Evolutionary conservation across 352 stramenopile genomes (phyloP), one percentile per base, ranked within the genome.

Genomic region (Pseudoperonospora humuli): DNA sequence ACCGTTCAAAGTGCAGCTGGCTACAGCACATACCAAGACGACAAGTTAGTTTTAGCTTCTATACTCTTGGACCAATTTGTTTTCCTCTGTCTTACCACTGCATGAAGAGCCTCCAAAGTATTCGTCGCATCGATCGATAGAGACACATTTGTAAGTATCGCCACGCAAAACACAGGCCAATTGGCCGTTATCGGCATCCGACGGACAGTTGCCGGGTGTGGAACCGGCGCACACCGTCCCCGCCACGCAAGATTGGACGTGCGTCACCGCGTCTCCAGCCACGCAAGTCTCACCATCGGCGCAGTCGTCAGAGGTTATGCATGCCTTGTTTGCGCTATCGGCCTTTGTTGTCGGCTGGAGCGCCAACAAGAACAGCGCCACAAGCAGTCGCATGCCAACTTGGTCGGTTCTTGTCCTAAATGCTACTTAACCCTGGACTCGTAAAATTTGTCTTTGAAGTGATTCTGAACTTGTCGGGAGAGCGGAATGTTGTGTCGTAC

Each of bases 141-240:
- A 84, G 33, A 92, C 66, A 38, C 80, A 92, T 53, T 89, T 87
- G 70, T 88, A 90, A 43, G 88, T 75, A 18, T 71, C 73, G 21
- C 59, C 31, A 24, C 51, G 67, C 65, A 57, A 66, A 33, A 88
- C 83, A 50, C 80, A 92, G 33, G 75, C 70, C 32, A 92, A 51
- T 45, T 86, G 70, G 6, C 80, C 80, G 25, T 57, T 85, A 15
- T 11, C 43, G 9, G 59, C 49, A 49, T 88, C 71, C 19, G 61
- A 63, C 9, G 80, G 80, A 33, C 80, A 92, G 29, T 61, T 74
- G 20, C 80, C 80, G 11, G 58, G 45, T 7, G 46, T 32, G 2
- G 45, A 43, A 27, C 73, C 80, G 46, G 70, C 67, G 49, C 80
- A 92, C 6, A 56, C 64, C 14, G 64, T 29, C 19, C 72, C 73